Base-by-base conservation (phyloP, 768 basidiomycete genomes). In the Leccinum incarnatum region DNA sequence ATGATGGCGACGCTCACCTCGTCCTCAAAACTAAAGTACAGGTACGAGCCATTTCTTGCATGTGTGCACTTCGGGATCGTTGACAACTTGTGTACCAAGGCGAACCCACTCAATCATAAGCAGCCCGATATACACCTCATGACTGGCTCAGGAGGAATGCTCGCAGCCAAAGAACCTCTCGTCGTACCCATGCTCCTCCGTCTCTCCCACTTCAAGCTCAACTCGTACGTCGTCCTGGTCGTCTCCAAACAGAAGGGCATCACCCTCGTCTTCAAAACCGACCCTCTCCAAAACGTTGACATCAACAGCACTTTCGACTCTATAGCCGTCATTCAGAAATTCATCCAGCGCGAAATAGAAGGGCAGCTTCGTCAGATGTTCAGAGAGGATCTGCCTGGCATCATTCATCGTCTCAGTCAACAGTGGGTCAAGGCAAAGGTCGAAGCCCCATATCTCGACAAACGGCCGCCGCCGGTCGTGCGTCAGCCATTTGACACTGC, bases 191-290 rank as follows among this genome's bases (percentile, higher is more conserved):
- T 98, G 96, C 88, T 93, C 23, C 87, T 99, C 53, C 92, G 95
- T 14, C 87, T 99, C 5, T 97, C 95, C n/a, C 86, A 93, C 69
- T 93, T 99, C 76, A 87, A 87, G 61, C 88, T 99, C 36, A 88
- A 86, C 66, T 97, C 96, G 32, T 98, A 98, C 69, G 91, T 99
- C 66, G 95, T 98, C 63, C 86, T 99, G 58, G 95, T 98, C 66
- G 93, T 99, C 57, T 98, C 95, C 25, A 91, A 93, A 65, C 93
- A 95, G 71, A 98, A 98, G 69, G 97, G 97, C 46, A 98, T 98
- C 70, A 98, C 97, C 1, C 86, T 99, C 54, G 97, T 98, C 25
- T 99, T 99, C 85, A 98, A 98, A 78, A 98, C 97, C 36, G 97
- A 99, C 75, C 97, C 97, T 2, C 82, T 99, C 40, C 95, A 99